phyloP scores from a whole-genome alignment of 371 early-diverging fungal species.

The Mycotypha africana region DNA sequence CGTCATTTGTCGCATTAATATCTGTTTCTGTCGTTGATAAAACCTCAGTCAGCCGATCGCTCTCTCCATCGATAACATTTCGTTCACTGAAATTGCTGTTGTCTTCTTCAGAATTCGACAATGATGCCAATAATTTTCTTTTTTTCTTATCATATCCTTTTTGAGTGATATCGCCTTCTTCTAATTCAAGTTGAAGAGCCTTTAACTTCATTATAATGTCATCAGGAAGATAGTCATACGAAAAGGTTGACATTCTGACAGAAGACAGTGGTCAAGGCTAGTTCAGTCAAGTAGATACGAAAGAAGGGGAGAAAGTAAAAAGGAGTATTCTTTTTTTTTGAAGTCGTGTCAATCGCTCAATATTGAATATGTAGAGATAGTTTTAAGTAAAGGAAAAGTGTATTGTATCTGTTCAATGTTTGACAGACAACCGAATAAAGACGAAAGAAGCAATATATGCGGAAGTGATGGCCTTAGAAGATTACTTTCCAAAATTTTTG shows the following conservation, averaged over 20 bases:
- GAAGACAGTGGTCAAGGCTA: no score
- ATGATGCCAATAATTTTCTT: slow-evolving; percentile 23
- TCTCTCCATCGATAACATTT: not conserved
- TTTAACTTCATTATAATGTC: slow-evolving; percentile 40
- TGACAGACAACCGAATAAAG: no score
- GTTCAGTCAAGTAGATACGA: no score
- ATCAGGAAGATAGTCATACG: slow-evolving; percentile 34
- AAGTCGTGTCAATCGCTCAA: not conserved
- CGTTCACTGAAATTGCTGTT: no score
- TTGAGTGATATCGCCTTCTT: slow-evolving; percentile 64
- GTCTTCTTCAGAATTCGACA: no score
- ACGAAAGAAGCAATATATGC: no score
- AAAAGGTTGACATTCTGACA: slow-evolving; percentile 20
- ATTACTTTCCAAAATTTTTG: no score
- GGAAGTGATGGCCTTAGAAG: no score
- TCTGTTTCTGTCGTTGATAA: not conserved
- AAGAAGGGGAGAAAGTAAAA: not conserved
- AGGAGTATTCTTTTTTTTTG: not conserved
- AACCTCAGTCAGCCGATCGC: not conserved
- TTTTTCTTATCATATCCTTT: slow-evolving; percentile 65
- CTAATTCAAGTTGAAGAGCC: slow-evolving; percentile 50
- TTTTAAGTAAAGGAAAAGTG: no score
- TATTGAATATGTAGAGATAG: no score
- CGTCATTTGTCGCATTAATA: not conserved
- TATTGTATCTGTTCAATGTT: no score